Base-by-base conservation (phyloP, 176 grass and related monocot genomes). In the Secale cereale region DNA sequence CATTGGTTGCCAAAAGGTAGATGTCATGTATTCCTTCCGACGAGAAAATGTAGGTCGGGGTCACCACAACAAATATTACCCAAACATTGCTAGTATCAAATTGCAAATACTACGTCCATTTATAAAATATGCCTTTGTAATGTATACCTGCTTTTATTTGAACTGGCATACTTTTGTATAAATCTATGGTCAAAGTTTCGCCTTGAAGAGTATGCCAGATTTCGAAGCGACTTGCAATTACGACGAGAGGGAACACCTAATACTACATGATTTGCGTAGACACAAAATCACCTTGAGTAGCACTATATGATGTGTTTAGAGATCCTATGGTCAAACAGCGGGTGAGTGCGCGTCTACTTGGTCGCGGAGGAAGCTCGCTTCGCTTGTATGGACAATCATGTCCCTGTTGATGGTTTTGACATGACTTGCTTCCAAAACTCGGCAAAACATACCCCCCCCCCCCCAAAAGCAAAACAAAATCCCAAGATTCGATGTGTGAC, bases 261-360 rank as follows among this genome's bases (percentile, higher is more conserved):
- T 3, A 43, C 4, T 8, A 22, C 2, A 22, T 57, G 52, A 7
- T 57, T 22, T 57, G 19, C 0, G 52, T 57, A 22, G 52, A 22
- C 52, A 57, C 19, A 22, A 8, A 8, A 57, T 22, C 52, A 2
- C 52, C 1, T 57, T 62, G 15, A 83, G 63, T 43, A 63, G 56
- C 43, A 10, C 39, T 74, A 74, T 50, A 10, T 11, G 41, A 19
- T 29, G 10, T 4, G 5, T 31, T 31, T 2, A 19, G 1, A 43
- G n/a, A n/a, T n/a, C n/a, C n/a, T n/a, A 37, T n/a, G 65, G 79
- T 75, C 88, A 90, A 83, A 66, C 39, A 12, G 65, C 28, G 43
- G 82, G 32, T 65, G 62, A 43, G 40, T 7, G 64, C 62, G 35
- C 37, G 69, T 19, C 0, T 26, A 7, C 71, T 70, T 72, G 39